Percentiles rank a stretch among this genome's conserved stretches.
Evolutionary conservation across 371 early-diverging fungal species (phyloP).

Genomic region (Funneliformis caledonium): DNA sequence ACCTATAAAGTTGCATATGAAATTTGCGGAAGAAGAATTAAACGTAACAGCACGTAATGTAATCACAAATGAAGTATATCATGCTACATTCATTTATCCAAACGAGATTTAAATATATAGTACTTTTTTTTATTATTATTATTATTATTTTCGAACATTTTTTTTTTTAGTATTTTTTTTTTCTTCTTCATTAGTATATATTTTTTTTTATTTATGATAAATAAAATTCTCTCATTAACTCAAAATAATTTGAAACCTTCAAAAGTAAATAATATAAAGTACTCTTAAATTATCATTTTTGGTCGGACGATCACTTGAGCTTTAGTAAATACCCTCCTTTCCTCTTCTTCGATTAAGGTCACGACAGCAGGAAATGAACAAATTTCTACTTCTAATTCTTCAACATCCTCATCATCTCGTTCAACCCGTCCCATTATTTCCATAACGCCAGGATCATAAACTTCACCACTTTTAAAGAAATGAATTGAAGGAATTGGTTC

Average conservation of each 20-base stretch:
- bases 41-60: not conserved
- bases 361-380: conserved; percentile 24
- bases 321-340: not conserved
- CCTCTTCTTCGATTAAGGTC: not conserved
- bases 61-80: not conserved
- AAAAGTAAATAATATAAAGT: no score
- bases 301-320: conserved; percentile 1
- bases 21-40: not conserved
- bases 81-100: not conserved
- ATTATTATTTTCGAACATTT: not conserved
- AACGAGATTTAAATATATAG: not conserved
- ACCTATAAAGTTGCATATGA: not conserved
- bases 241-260: no score
- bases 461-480: conserved; percentile 13
- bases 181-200: no score
- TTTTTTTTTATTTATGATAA: not conserved
- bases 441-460: conserved; percentile 2
- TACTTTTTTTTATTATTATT: not conserved
- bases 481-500: not conserved
- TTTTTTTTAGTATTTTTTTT: no score
- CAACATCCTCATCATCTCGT: conserved; percentile 5
- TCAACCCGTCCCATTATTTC: not conserved
- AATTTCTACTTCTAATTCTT: conserved; percentile 34
- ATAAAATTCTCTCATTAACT: no score
- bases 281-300: not conserved